phyloP scores from a whole-genome alignment of 768 basidiomycete genomes.

The Dioszegia aurantiaca region DNA sequence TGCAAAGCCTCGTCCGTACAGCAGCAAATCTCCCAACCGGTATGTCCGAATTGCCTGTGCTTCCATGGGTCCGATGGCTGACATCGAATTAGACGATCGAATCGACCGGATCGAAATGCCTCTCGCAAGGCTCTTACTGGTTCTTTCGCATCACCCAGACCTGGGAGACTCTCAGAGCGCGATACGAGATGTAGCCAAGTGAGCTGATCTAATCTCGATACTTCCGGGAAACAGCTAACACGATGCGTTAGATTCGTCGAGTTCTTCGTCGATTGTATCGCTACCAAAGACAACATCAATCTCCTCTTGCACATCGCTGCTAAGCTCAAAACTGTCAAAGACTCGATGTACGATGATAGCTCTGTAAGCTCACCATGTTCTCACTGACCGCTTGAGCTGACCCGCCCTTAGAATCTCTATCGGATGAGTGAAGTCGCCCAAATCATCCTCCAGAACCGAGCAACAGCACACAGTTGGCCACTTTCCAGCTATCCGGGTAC shows the following conservation, averaged over 20 bases:
- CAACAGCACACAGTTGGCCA: constrained; percentile 66
- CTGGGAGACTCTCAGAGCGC: constrained; percentile 57
- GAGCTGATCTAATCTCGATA: constrained; percentile 37
- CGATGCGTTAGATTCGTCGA: constrained; percentile 70
- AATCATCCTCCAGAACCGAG: constrained; percentile 71
- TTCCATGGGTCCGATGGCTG: not conserved
- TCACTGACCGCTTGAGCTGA: not conserved
- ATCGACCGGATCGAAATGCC: constrained; percentile 73
- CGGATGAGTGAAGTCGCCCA: constrained; percentile 83
- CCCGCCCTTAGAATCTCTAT: constrained; percentile 69
- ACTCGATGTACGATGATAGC: constrained; percentile 67
- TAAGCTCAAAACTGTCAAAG: constrained; percentile 82
- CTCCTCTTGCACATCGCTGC: constrained; percentile 76
- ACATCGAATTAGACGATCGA: constrained; percentile 49
- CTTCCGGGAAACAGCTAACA: not conserved
- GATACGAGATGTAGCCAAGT: constrained; percentile 78
- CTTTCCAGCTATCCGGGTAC: constrained; percentile 77
- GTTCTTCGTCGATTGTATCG: constrained; percentile 77
- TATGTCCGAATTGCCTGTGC: not conserved
- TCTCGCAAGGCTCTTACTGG: constrained; percentile 79
- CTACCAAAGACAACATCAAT: constrained; percentile 74
- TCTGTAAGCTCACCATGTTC: constrained; percentile 1
- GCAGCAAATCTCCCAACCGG: constrained; percentile 12
- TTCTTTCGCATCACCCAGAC: constrained; percentile 93
- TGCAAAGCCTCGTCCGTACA: constrained; percentile 13